Percentiles rank a stretch among this genome's conserved stretches.
Evolutionary conservation across 2,329 filamentous ascomycete genomes (phyloP).

Genomic region (Pyrenophora seminiperda): DNA sequence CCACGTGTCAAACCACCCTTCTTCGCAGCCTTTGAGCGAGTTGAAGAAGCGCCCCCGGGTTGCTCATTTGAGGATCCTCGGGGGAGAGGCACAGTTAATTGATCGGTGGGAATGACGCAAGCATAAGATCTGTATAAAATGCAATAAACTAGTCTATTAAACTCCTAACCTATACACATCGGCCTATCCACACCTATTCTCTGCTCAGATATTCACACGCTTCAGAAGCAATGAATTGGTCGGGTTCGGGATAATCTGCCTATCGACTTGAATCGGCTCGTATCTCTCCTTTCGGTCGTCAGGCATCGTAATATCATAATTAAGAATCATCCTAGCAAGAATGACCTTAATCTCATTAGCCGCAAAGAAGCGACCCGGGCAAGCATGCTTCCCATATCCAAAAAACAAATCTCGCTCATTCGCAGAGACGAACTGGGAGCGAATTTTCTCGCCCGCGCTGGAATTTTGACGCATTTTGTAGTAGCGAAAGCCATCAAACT

Average conservation of each 20-base stretch:
- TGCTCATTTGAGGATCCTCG: background rate
- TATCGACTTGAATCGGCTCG: no score
- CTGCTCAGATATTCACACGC: no score
- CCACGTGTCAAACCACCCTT: background rate
- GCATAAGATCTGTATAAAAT: no score
- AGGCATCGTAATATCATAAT: background rate
- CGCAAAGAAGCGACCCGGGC: background rate
- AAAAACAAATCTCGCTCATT: background rate
- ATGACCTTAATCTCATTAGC: background rate
- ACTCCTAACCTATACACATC: no score
- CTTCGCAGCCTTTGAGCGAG: background rate
- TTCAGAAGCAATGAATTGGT: no score
- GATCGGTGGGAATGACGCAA: background rate
- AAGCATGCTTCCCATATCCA: background rate
- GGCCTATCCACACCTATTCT: no score
- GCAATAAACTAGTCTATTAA: no score
- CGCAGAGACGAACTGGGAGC: background rate
- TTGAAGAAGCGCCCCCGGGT: background rate
- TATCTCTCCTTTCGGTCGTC: background rate
- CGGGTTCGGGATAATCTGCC: no score
- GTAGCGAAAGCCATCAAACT: background rate
- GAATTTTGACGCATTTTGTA: background rate
- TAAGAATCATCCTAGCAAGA: background rate
- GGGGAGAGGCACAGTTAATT: background rate
- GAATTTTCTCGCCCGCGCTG: background rate